Conservation (phyloP, 805 yeast genomes). For the Wickerhamomyces ciferrii region DNA sequence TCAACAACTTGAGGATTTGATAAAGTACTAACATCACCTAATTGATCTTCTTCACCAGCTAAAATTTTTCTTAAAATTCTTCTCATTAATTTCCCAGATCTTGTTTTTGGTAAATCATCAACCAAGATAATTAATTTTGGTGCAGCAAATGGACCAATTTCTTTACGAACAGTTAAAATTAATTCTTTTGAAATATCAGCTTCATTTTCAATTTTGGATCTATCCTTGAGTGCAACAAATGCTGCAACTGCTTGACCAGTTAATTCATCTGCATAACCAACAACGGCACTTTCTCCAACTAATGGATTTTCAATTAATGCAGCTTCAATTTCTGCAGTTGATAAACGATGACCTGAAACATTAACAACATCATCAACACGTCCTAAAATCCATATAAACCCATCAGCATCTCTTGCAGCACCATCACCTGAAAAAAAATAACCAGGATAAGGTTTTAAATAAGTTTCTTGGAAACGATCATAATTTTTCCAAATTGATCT, state of each 20-base stretch:
- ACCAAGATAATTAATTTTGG: slow-evolving; percentile 72
- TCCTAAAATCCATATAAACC: slow-evolving; percentile 81
- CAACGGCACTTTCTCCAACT: slow-evolving; percentile 79
- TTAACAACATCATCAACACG: slow-evolving; percentile 88
- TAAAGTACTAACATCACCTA: slow-evolving; percentile 75
- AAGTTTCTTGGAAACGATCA: slow-evolving; percentile 72
- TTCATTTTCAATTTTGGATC: slow-evolving; percentile 17
- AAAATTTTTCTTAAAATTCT: slow-evolving; percentile 74
- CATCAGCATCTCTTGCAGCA: slow-evolving; percentile 81
- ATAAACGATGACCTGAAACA: slow-evolving; percentile 80
- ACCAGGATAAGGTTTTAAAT: slow-evolving; percentile 76
- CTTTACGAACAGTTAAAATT: slow-evolving; percentile 66
- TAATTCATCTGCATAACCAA: slow-evolving; percentile 76
- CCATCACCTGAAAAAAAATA: slow-evolving; percentile 87
- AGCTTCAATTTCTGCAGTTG: slow-evolving; percentile 88
- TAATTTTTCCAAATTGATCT: slow-evolving; percentile 79
- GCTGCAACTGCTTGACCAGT: slow-evolving; percentile 88
- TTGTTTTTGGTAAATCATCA: slow-evolving; percentile 77
- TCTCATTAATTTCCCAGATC: slow-evolving; percentile 87
- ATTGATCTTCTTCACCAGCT: slow-evolving; percentile 72
- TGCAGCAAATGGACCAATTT: slow-evolving; percentile 84
- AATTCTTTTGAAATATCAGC: slow-evolving; percentile 52
- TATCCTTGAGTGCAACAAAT: slow-evolving; percentile 65
- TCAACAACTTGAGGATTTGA: slow-evolving; percentile 73
- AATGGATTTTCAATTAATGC: slow-evolving; percentile 67